Evolutionary conservation across 305 asterid species (phyloP), one percentile per base, ranked within the genome.

Genomic region (Solanum aculeatissimum): DNA sequence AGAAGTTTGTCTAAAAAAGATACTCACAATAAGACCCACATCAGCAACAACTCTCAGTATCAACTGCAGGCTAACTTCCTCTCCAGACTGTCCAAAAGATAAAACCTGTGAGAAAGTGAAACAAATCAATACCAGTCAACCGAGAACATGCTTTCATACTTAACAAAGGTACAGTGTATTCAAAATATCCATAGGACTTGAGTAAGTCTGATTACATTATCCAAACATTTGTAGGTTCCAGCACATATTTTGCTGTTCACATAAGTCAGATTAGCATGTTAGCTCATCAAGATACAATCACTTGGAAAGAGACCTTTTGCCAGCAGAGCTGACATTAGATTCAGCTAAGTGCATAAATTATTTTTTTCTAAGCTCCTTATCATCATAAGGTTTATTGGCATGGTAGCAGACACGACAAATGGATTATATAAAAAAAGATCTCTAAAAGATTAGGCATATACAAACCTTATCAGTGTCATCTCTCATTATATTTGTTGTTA

Each of bases 31-130:
- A 83, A 96, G 96, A 81, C 99, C 99, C 91, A 95, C 98, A 89
- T 96, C 99, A 81, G 99, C 99, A 18, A 96, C 99, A 45, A 96
- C 98, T 89, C 99, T 89, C 72, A 96, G 93, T 84, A 96, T 93
- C 89, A 96, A 87, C 90, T 96, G 97, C 91, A 96, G 93, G 87
- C 90, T 93, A 83, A 91, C 90, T 87, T 93, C 99, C 91, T 96
- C 98, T 81, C 99, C 98, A 82, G 94, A 91, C 91, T 91, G 98
- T 57, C 99, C 99, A 84, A 91, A 87, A 75, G 88, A 84, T 87
- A 96, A 88, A 82, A 94, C 97, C 99, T 96, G 92, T 83, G 82
- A 81, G 49, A 70, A 80, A 58, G 88, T 80, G 84, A 86, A 84
- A 54, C 68, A 32, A 51, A 85, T 85, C 40, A 72, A 83, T 68